Evolutionary conservation across 2,329 filamentous ascomycete genomes (phyloP).

Genomic region (Dendrostoma leiphaemia): DNA sequence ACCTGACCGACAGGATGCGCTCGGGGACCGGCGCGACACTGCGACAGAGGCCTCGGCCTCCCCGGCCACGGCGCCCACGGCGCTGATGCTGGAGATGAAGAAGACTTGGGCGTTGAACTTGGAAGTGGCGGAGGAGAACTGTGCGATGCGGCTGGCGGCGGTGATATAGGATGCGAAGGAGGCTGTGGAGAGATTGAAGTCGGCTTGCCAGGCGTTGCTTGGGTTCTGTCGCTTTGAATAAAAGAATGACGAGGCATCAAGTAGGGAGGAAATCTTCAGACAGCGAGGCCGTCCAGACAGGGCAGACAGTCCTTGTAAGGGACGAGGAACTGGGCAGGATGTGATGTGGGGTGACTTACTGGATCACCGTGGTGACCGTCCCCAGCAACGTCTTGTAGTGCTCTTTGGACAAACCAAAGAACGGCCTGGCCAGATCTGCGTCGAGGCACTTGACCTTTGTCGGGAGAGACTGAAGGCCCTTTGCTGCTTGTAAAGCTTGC

Average conservation of each 20-base stretch:
- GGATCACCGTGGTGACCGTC: not conserved
- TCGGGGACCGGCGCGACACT: slow-evolving; percentile 40
- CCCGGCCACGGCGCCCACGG: slow-evolving; percentile 35
- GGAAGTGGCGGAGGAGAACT: not conserved
- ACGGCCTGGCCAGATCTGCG: not conserved
- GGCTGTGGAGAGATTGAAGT: not conserved
- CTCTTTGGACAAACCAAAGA: not conserved
- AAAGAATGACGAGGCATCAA: too few relatives aligned
- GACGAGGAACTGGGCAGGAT: too few relatives aligned
- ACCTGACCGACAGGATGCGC: slow-evolving; percentile 52
- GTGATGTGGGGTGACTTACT: too few relatives aligned
- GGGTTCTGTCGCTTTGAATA: too few relatives aligned
- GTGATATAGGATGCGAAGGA: not conserved
- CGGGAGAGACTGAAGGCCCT: not conserved
- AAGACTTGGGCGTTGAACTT: slow-evolving; percentile 25
- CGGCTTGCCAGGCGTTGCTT: slow-evolving; percentile 6
- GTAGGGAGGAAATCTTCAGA: too few relatives aligned
- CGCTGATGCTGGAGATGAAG: slow-evolving; percentile 43
- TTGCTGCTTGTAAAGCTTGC: not conserved
- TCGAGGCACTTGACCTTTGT: not conserved
- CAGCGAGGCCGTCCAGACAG: too few relatives aligned
- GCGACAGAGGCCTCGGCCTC: slow-evolving; percentile 35
- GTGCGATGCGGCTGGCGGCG: not conserved
- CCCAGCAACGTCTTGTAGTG: not conserved
- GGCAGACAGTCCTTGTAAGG: too few relatives aligned